These are phyloP conservation scores for Aspergillus thermomutatus DNA, from an alignment of 2,329 filamentous ascomycete species.

Conservation along the genomic window DNA sequence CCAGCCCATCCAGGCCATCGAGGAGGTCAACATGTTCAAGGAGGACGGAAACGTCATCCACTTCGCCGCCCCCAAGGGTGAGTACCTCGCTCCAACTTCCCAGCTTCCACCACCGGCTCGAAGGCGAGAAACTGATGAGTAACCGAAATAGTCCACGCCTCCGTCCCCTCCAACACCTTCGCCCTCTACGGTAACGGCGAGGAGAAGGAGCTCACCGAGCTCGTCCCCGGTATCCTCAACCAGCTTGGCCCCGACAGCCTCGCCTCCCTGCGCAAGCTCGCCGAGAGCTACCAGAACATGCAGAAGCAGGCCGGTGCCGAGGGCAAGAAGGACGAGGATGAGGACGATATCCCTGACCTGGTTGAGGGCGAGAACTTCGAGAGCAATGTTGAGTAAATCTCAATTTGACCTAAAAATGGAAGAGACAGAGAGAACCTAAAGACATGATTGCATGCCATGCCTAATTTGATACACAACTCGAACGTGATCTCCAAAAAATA, in stretches of 20 bases:
- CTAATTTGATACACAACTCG: background rate
- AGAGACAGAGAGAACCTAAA: background rate
- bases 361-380: conserved; percentile 98
- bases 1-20: conserved; percentile 98
- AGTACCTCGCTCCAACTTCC: conserved; percentile 36
- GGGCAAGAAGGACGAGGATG: conserved; percentile 74
- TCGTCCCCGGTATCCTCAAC: conserved; percentile 98
- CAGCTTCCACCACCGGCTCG: background rate
- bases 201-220: conserved; percentile 99
- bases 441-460: background rate
- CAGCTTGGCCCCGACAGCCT: conserved; percentile 98
- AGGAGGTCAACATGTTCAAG: conserved; percentile 99
- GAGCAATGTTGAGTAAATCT: conserved; percentile 84
- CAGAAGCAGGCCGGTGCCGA: conserved; percentile 84
- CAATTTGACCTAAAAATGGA: conserved; percentile 2
- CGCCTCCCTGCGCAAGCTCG: conserved; percentile 94
- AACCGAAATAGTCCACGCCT: conserved; percentile 73
- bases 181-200: conserved; percentile 98
- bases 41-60: conserved; percentile 99
- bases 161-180: conserved; percentile 97
- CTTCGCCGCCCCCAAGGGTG: conserved; percentile 97
- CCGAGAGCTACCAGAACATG: conserved; percentile 99
- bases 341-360: conserved; percentile 87
- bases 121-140: background rate
- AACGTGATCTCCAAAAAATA: background rate